Percentiles rank a stretch among this genome's conserved stretches.
Conservation (phyloP, 2,329 filamentous ascomycete genomes). For the Pleomassaria siparia region DNA sequence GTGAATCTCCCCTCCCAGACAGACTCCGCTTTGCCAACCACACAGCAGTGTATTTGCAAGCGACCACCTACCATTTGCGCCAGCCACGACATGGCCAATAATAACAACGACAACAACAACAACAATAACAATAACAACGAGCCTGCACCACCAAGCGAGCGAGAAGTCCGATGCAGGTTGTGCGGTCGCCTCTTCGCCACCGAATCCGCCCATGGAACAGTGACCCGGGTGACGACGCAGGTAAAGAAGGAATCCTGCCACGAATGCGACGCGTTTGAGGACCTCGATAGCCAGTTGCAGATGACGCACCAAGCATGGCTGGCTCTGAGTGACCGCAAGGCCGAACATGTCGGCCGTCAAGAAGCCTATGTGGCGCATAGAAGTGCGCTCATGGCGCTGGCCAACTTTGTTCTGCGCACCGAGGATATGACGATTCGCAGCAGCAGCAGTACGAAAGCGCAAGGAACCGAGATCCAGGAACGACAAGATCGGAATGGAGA, state of each 20-base stretch:
- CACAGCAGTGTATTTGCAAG: too few species aligned
- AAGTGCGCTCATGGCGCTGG: conserved; percentile 19
- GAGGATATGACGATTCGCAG: conserved; percentile 17
- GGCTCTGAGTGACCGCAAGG: conserved; percentile 9
- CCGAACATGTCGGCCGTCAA: conserved; percentile 12
- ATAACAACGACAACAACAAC: too few species aligned
- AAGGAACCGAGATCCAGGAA: conserved; percentile 3
- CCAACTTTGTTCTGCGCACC: conserved; percentile 28
- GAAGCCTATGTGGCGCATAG: conserved; percentile 17
- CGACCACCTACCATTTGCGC: too few species aligned
- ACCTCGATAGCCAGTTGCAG: conserved; percentile 16
- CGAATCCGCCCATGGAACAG: not conserved
- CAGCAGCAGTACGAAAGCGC: conserved; percentile 1
- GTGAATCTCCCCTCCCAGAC: too few species aligned
- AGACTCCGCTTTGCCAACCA: too few species aligned
- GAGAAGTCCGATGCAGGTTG: not conserved
- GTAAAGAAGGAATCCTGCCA: conserved; percentile 12
- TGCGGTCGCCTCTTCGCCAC: not conserved
- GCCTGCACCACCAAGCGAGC: too few species aligned
- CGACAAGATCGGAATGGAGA: conserved; percentile 1
- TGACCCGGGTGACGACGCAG: not conserved
- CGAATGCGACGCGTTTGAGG: conserved; percentile 19
- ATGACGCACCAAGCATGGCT: conserved; percentile 16
- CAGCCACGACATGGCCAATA: too few species aligned
- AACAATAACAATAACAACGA: too few species aligned